Conservation (phyloP, 148 eudicot genomes). For the Heliamphora exappendiculata region DNA sequence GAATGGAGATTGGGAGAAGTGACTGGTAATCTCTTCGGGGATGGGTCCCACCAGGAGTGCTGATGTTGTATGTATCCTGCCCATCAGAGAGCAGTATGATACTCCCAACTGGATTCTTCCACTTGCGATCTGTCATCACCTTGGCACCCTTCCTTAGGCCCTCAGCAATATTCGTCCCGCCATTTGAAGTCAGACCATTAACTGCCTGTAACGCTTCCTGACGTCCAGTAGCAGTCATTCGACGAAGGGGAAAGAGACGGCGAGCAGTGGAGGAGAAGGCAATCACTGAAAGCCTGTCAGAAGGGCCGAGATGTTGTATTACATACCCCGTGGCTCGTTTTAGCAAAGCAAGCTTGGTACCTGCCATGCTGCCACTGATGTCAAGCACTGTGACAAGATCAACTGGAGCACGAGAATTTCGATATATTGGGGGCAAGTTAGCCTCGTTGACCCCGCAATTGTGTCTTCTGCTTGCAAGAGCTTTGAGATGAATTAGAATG, state of each 20-base stretch:
- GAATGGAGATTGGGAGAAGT: conserved; percentile 21
- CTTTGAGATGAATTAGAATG: conserved; percentile 42
- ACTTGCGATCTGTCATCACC: conserved; percentile 5
- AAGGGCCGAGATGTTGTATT: conserved; percentile 41
- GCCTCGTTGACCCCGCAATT: not conserved
- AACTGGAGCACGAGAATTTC: conserved; percentile 39
- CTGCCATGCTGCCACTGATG: conserved; percentile 60
- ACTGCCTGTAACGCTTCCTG: conserved; percentile 42
- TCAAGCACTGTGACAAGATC: conserved; percentile 53
- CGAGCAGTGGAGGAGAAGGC: conserved; percentile 56
- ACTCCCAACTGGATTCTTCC: conserved; percentile 12
- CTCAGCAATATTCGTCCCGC: conserved; percentile 52
- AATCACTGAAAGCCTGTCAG: conserved; percentile 47
- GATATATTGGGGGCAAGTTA: not conserved
- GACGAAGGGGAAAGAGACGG: conserved; percentile 48
- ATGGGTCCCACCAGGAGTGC: not conserved
- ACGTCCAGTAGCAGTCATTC: conserved; percentile 37
- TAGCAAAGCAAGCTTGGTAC: conserved; percentile 51
- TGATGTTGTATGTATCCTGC: conserved; percentile 22
- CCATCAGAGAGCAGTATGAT: conserved; percentile 13
- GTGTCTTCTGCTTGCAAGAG: conserved; percentile 18
- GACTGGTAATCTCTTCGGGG: not conserved
- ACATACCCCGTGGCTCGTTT: conserved; percentile 57
- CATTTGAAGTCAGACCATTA: conserved; percentile 36
- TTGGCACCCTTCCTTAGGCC: conserved; percentile 37